These are phyloP conservation scores for Colletotrichum lupini DNA, from an alignment of 2,329 filamentous ascomycete species.

Conservation along the genomic window DNA sequence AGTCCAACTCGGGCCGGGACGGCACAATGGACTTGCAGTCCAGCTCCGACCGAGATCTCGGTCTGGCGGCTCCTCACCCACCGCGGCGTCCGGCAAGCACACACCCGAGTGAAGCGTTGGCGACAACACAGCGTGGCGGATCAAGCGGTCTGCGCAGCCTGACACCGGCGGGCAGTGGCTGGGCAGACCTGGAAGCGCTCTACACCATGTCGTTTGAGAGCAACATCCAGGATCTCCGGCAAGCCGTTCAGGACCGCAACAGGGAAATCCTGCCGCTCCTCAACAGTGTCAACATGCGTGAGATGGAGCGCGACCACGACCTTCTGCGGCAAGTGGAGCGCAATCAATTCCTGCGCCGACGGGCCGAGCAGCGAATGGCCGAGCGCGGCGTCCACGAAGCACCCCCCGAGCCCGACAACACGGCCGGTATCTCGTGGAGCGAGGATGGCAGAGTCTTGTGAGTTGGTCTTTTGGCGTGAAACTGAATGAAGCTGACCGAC, in stretches of 20 bases:
- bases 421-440: slow-evolving; percentile 71
- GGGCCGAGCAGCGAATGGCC: slow-evolving; percentile 34
- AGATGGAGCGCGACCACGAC: slow-evolving; percentile 45
- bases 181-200: slow-evolving; percentile 56
- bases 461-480: slow-evolving; percentile 45
- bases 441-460: slow-evolving; percentile 69
- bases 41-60: slow-evolving; percentile 26
- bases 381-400: slow-evolving; percentile 56
- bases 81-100: slow-evolving; percentile 24
- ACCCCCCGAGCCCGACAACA: slow-evolving; percentile 64
- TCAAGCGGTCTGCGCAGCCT: slow-evolving; percentile 15
- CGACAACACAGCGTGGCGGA: neutral
- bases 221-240: slow-evolving; percentile 41
- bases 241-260: slow-evolving; percentile 44
- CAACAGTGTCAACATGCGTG: slow-evolving; percentile 46
- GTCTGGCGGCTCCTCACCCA: slow-evolving; percentile 14
- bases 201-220: slow-evolving; percentile 49
- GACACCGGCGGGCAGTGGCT: slow-evolving; percentile 41
- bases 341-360: slow-evolving; percentile 10
- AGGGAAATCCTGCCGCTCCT: slow-evolving; percentile 50
- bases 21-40: slow-evolving; percentile 26
- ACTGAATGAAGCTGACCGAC: slow-evolving; percentile 35
- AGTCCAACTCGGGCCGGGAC: slow-evolving; percentile 27
- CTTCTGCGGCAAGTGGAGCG: too few relatives aligned
- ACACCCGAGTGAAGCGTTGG: slow-evolving; percentile 13